phyloP scores from a whole-genome alignment of 176 grass and related monocot species.

The Raddia guianensis region DNA sequence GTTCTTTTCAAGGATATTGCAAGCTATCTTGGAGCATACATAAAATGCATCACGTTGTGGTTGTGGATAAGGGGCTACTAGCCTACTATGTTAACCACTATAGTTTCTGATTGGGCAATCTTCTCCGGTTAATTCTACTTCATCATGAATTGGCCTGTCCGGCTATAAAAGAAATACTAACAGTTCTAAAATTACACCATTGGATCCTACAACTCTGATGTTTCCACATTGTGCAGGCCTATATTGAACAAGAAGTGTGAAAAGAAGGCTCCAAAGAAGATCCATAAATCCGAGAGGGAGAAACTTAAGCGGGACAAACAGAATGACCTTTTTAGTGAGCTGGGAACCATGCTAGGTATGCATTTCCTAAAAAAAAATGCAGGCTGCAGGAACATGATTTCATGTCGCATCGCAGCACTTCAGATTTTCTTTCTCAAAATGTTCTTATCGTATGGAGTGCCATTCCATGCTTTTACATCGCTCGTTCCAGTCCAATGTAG shows the following conservation, averaged over 20 bases:
- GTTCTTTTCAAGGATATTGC: not conserved
- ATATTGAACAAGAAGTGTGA: conserved; percentile 51
- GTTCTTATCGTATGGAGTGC: not conserved
- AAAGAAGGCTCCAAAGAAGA: conserved; percentile 73
- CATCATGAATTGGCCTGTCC: not conserved
- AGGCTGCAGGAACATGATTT: not conserved
- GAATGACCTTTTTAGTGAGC: conserved; percentile 75
- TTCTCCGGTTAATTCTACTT: not conserved
- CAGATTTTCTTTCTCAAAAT: not conserved
- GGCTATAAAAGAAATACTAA: not conserved
- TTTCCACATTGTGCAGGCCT: conserved; percentile 38
- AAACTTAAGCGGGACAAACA: conserved; percentile 71
- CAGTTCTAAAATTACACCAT: not conserved
- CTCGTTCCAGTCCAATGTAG: not conserved
- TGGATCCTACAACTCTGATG: not conserved
- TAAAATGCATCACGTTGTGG: not conserved
- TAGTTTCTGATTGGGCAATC: not conserved
- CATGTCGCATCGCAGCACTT: not conserved
- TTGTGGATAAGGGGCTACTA: not conserved
- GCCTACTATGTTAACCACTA: not conserved
- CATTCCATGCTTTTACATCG: not conserved
- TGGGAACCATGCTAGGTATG: conserved; percentile 75
- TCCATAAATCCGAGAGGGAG: conserved; percentile 93
- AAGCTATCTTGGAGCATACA: not conserved
- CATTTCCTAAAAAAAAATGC: conserved; percentile 4